Conservation (phyloP, 768 basidiomycete species). For the Scleroderma citrinum region DNA sequence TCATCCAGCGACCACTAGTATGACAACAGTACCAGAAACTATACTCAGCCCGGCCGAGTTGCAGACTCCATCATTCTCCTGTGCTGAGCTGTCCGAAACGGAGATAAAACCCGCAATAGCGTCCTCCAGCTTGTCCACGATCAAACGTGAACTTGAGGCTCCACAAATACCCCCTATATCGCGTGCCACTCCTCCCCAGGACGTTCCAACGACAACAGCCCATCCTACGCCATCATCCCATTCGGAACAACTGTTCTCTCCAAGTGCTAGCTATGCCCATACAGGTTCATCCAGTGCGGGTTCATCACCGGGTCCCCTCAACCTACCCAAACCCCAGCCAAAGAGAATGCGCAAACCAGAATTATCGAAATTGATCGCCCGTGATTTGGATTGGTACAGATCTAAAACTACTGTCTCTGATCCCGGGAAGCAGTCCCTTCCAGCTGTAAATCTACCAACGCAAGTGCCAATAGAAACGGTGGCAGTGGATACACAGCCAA, state of each 20-base stretch:
- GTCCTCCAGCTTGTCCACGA: not conserved
- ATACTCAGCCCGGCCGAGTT: not conserved
- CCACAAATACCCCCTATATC: not conserved
- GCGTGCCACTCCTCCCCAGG: not conserved
- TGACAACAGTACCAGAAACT: not conserved
- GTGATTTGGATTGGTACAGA: constrained; percentile 28
- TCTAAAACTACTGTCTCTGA: constrained; percentile 5
- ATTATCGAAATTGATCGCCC: constrained; percentile 19
- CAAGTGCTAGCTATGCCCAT: not conserved
- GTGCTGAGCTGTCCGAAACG: not conserved
- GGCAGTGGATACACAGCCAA: too few relatives aligned
- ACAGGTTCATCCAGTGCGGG: not conserved
- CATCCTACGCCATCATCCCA: not conserved
- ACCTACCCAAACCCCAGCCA: constrained; percentile 20
- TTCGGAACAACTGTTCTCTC: not conserved
- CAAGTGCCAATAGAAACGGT: too few relatives aligned
- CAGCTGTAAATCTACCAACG: too few relatives aligned
- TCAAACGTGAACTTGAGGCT: not conserved
- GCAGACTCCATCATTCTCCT: not conserved
- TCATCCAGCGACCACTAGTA: not conserved
- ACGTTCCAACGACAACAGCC: not conserved
- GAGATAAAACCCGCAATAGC: not conserved
- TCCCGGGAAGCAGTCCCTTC: not conserved
- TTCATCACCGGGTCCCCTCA: not conserved
- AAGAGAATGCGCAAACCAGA: constrained; percentile 18